These are phyloP conservation scores for Camelina neglecta DNA, from an alignment of 345 rosid genomes.

Conservation along the genomic window DNA sequence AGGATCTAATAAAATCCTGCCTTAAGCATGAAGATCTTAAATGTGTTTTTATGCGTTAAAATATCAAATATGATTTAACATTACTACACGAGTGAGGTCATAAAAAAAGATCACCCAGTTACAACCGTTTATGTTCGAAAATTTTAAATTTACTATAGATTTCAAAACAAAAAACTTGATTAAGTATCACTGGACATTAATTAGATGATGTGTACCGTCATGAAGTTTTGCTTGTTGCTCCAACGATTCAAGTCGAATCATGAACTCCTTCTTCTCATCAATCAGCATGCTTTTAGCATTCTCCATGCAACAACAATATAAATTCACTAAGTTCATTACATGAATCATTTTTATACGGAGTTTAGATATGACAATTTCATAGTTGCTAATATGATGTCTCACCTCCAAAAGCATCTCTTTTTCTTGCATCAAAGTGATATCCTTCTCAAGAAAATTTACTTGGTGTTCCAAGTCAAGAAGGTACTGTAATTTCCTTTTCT, in stretches of 20 bases:
- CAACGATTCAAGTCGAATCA: neutral
- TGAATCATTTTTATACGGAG: neutral
- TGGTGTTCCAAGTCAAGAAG: neutral
- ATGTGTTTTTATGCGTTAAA: no score
- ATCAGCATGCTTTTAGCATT: neutral
- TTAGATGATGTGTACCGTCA: neutral
- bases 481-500: neutral
- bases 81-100: neutral
- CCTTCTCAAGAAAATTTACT: neutral
- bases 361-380: neutral
- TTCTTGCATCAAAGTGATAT: neutral
- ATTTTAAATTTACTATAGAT: no score
- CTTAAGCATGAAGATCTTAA: no score
- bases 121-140: neutral
- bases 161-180: neutral
- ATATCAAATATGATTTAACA: no score
- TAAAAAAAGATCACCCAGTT: neutral
- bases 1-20: neutral
- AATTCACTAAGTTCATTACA: neutral
- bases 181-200: neutral
- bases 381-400: neutral
- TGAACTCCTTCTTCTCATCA: neutral
- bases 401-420: neutral
- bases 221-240: neutral
- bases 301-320: neutral